phyloP scores from a whole-genome alignment of 306 rosid species.

The Ceratonia siliqua region DNA sequence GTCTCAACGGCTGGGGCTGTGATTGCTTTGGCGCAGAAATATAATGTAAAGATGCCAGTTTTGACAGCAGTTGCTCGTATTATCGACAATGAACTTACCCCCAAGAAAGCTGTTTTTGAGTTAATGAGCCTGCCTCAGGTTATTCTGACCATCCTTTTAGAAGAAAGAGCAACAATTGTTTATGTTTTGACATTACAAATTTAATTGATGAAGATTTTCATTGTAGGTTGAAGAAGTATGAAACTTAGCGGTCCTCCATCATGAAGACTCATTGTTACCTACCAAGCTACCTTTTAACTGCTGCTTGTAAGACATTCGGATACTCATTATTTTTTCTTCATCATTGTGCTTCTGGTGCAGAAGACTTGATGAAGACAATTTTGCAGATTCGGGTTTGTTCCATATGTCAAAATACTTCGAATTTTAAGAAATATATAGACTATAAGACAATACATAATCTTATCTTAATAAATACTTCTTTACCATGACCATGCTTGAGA shows the following conservation, averaged over 20 bases:
- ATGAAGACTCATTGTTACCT: constrained; percentile 3
- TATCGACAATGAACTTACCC: constrained; percentile 82
- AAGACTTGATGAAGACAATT: constrained; percentile 44
- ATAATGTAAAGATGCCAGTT: constrained; percentile 91
- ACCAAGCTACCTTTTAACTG: constrained; percentile 44
- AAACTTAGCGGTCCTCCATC: constrained; percentile 6
- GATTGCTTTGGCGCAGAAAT: constrained; percentile 86
- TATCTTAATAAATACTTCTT: constrained; percentile 1
- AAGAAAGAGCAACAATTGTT: background rate
- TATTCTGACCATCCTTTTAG: constrained; percentile 27
- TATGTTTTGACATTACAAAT: constrained; percentile 5
- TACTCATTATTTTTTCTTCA: constrained; percentile 31
- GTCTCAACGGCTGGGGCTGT: constrained; percentile 96
- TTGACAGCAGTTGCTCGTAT: constrained; percentile 94
- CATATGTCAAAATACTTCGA: constrained; percentile 24
- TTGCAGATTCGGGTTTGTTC: constrained; percentile 31
- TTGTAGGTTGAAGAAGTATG: constrained; percentile 56
- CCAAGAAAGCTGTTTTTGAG: constrained; percentile 85
- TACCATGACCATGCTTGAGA: background rate
- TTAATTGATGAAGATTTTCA: constrained; percentile 14
- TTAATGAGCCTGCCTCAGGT: constrained; percentile 95
- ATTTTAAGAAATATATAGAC: constrained; percentile 33
- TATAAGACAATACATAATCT: constrained; percentile 1
- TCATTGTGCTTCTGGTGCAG: constrained; percentile 29
- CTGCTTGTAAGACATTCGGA: constrained; percentile 26